A percentile compares a stretch with the other conserved stretches of the same genome.
phyloP scores from a whole-genome alignment of 257 asterid species.

The Mitragyna speciosa region DNA sequence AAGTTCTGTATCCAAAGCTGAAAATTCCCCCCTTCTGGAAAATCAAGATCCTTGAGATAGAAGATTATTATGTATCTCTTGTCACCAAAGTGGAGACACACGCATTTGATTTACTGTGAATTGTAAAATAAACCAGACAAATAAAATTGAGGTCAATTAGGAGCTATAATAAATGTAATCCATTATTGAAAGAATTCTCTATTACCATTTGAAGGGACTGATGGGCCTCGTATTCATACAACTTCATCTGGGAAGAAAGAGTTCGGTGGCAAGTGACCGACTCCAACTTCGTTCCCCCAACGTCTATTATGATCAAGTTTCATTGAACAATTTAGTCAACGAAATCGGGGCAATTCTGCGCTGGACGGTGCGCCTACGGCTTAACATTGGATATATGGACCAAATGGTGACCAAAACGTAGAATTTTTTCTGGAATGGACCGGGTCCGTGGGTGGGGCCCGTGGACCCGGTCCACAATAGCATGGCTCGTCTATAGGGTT shows the following conservation, averaged over 20 bases:
- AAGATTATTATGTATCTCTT: constrained; percentile 14
- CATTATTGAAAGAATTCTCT: neutral
- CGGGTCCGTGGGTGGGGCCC: too few relatives aligned
- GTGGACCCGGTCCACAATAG: too few relatives aligned
- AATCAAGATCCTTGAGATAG: constrained; percentile 29
- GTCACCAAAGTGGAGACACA: constrained; percentile 5
- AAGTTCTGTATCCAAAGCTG: constrained; percentile 35
- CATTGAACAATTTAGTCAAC: too few relatives aligned
- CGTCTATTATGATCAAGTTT: too few relatives aligned
- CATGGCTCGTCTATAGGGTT: too few relatives aligned
- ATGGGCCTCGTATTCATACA: neutral
- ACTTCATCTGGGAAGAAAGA: neutral
- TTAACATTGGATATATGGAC: too few relatives aligned
- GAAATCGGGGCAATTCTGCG: too few relatives aligned
- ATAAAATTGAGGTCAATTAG: neutral
- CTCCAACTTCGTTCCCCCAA: neutral
- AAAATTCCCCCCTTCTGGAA: constrained; percentile 51
- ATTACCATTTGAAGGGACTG: neutral
- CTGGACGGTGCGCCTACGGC: too few relatives aligned
- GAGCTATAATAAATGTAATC: too few relatives aligned
- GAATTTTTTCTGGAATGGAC: too few relatives aligned
- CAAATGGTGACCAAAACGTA: too few relatives aligned
- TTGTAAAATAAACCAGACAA: neutral
- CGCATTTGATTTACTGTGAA: neutral
- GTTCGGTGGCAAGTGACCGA: neutral